Base-by-base conservation (phyloP, 345 rosid genomes). In the Citropsis articulata region DNA sequence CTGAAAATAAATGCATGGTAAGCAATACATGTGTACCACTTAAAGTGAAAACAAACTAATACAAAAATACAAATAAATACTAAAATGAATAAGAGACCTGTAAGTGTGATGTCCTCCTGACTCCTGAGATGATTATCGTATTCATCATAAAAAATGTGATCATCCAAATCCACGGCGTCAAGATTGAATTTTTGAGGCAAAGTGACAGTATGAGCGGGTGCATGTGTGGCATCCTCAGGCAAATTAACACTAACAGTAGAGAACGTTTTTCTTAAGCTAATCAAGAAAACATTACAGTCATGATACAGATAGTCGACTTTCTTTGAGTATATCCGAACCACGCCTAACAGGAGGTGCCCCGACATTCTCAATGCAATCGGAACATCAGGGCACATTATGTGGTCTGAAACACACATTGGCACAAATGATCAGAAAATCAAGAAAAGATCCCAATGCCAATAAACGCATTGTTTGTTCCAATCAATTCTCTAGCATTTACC, bases 291-390 rank as follows among this genome's bases (percentile, higher is more conserved):
- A 67, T 82, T 86, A 25, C 92, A 96, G 73, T 96, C 99, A 48
- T 87, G 89, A 77, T 73, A 82, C n/a, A 94, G 91, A 75, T 91
- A 96, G 53, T 96, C 97, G 19, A 94, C 95, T 84, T 96, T 89
- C 89, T 90, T 94, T 1, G 98, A 88, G 77, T 92, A 96, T 77
- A 96, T 94, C 62, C 97, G 87, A 80, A 91, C 98, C 81, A 96
- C 90, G 0, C 99, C 99, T n/a, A 94, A 67, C 66, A 96, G 86
- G 75, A 96, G 97, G 61, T 94, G 93, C 40, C 98, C 86, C 1
- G 97, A 91, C 90, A 91, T 78, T 80, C 99, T 90, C 79, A 96
- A 80, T 0, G 98, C 98, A 77, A 94, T 81, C 1, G 99, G 98
- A 50, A 86, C 92, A 48, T 89, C 91, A 0, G 98, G 89, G 79